These are phyloP conservation scores for Leucosporidium scottii DNA, from an alignment of 768 basidiomycete genomes.

Conservation along the genomic window DNA sequence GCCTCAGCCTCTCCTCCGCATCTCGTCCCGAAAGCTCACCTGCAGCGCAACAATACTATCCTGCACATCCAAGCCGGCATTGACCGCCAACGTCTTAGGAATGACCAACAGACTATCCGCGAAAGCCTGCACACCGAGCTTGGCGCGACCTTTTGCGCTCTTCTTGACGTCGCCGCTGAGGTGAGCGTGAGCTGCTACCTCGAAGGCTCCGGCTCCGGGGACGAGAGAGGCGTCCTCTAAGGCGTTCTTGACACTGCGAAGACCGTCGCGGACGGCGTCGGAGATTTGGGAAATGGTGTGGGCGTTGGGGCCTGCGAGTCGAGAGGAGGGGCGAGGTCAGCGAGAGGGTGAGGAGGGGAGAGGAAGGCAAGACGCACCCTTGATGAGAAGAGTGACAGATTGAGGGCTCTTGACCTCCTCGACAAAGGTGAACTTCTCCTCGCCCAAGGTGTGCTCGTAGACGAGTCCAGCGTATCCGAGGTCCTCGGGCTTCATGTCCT, in stretches of 20 bases:
- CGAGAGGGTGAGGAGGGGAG: neutral
- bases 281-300: constrained; percentile 95
- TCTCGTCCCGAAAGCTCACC: constrained; percentile 45
- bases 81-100: constrained; percentile 91
- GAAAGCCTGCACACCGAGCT: constrained; percentile 95
- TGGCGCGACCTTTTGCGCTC: constrained; percentile 81
- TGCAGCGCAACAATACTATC: constrained; percentile 87
- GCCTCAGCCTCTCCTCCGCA: neutral
- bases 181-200: constrained; percentile 82
- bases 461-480: constrained; percentile 97
- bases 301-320: constrained; percentile 67
- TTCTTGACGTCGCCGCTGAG: constrained; percentile 68
- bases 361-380: constrained; percentile 48
- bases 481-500: constrained; percentile 81
- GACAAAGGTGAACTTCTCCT: constrained; percentile 96
- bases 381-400: constrained; percentile 91
- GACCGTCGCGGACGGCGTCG: constrained; percentile 94
- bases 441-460: constrained; percentile 97
- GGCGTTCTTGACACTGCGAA: constrained; percentile 93
- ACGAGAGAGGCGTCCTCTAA: constrained; percentile 81
- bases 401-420: constrained; percentile 94
- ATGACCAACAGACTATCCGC: constrained; percentile 90
- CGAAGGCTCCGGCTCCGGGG: constrained; percentile 97
- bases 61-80: constrained; percentile 95
- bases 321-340: neutral